Evolutionary conservation across 2,329 filamentous ascomycete genomes (phyloP), one percentile per base, ranked within the genome.

Genomic region (Ophiostoma montium): DNA sequence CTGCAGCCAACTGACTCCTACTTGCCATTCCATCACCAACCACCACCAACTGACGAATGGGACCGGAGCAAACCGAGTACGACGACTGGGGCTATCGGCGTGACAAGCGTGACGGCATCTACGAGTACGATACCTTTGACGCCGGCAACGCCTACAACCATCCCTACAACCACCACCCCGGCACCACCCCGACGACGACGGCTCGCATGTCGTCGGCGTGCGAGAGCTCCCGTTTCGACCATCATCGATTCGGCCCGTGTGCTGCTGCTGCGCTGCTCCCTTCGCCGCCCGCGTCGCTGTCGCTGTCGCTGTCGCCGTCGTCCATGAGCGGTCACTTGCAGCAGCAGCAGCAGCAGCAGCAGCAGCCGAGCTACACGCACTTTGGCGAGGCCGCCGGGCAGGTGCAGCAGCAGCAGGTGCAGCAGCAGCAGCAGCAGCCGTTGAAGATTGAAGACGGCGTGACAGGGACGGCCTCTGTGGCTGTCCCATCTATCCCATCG

Each of bases 321-420:
- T 45, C 45, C 51, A 56, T 56, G 54, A 55, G 50, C 43, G 50
- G 48, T 41, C 52, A 52, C 41, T 35, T 52, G 15, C 48, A 50
- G 35, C 31, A 47, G 16, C 8, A 42, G n/a, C 23, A 30, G 21
- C 4, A 30, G 27, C 23, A 30, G 8, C 19, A 21, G 13, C 35
- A 11, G 23, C 23, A 27, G 23, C 23, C n/a, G n/a, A 35, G 48
- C 13, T 55, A 55, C 44, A 33, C 49, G 35, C 50, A 53, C 21
- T 55, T 52, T 31, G 53, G 53, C 45, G 51, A 46, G 53, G 47
- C 49, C 50, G 21, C 49, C 53, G 43, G 47, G 13, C 39, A 27
- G 15, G 13, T 42, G 16, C 8, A 42, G n/a, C 23, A 30, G 21
- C 4, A 30, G 27, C 23, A 30, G 8, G 12, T 12, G 13, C 35